These are phyloP conservation scores for Nemania sp. DNA, from an alignment of 2,329 filamentous ascomycete species.

Conservation along the genomic window DNA sequence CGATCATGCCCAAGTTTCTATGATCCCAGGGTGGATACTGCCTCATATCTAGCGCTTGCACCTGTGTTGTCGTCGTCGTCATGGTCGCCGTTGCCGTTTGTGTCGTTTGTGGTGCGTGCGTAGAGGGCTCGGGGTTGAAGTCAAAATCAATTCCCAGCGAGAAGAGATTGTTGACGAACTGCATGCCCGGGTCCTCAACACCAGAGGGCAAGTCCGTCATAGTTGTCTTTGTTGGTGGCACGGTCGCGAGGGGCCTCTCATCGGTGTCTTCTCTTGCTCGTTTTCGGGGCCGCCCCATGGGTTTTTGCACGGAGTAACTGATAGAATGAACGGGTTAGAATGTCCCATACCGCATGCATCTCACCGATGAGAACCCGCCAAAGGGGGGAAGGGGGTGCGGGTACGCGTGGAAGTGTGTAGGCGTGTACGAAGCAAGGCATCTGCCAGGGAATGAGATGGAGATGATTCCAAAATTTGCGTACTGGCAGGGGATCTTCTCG, in stretches of 20 bases:
- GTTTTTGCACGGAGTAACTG: slow-evolving; percentile 65
- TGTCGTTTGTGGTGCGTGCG: not conserved
- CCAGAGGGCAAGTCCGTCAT: slow-evolving; percentile 37
- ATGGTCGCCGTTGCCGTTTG: not conserved
- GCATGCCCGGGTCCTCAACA: slow-evolving; percentile 36
- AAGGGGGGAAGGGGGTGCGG: not conserved
- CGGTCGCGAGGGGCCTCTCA: slow-evolving; percentile 18
- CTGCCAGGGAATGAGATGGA: not conserved
- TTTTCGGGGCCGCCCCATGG: slow-evolving; percentile 68
- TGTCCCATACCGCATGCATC: not conserved
- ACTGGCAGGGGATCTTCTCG: slow-evolving; percentile 60
- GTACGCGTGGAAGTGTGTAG: not conserved
- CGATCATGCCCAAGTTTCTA: slow-evolving; percentile 29
- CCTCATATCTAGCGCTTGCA: not conserved
- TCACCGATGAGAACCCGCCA: too few relatives aligned
- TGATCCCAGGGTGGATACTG: slow-evolving; percentile 11
- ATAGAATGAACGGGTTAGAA: slow-evolving; percentile 1
- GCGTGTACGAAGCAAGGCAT: too few relatives aligned
- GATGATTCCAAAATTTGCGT: not conserved
- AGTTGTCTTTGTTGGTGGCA: slow-evolving; percentile 30
- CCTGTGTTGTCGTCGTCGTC: not conserved
- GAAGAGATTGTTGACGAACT: slow-evolving; percentile 35
- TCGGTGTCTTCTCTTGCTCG: slow-evolving; percentile 45
- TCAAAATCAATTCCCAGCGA: slow-evolving; percentile 26
- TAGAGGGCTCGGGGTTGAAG: slow-evolving; percentile 6